These are phyloP conservation scores for Lomentospora prolificans DNA, from an alignment of 2,329 filamentous ascomycete genomes.

Conservation along the genomic window DNA sequence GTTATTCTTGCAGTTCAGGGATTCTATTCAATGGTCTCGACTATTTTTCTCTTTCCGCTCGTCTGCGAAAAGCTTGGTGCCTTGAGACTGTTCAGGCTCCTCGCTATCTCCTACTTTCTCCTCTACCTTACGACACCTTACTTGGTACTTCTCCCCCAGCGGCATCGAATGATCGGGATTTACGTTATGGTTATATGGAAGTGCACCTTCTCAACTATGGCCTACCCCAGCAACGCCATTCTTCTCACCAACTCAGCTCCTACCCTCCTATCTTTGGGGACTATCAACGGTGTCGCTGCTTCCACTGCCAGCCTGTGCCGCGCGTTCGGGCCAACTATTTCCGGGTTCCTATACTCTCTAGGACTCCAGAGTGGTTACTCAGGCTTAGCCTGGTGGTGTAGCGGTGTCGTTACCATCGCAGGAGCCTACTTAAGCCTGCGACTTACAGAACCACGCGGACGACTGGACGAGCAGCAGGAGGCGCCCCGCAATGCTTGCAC, in stretches of 20 bases:
- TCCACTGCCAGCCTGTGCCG: slow-evolving; percentile 84
- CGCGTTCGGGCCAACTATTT: slow-evolving; percentile 80
- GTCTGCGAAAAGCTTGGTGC: slow-evolving; percentile 67
- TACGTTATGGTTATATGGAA: slow-evolving; percentile 79
- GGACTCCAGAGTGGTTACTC: slow-evolving; percentile 75
- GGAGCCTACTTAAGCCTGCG: slow-evolving; percentile 68
- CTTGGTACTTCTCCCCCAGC: slow-evolving; percentile 69
- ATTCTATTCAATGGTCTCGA: slow-evolving; percentile 78
- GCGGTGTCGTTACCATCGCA: slow-evolving; percentile 61
- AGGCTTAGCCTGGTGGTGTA: slow-evolving; percentile 89
- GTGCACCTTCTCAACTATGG: slow-evolving; percentile 82
- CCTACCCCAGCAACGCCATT: slow-evolving; percentile 84
- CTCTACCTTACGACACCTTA: slow-evolving; percentile 87
- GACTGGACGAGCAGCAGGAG: slow-evolving; percentile 8
- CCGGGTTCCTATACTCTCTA: slow-evolving; percentile 72
- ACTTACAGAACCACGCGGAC: slow-evolving; percentile 55
- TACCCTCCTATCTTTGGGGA: slow-evolving; percentile 74
- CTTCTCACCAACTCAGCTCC: slow-evolving; percentile 83
- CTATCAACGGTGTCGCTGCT: slow-evolving; percentile 84
- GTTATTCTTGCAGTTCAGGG: slow-evolving; percentile 84
- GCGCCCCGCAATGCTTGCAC: not conserved
- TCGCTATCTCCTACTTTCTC: slow-evolving; percentile 73
- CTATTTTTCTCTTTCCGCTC: slow-evolving; percentile 73
- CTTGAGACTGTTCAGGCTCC: slow-evolving; percentile 70
- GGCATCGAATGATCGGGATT: slow-evolving; percentile 62